These are phyloP conservation scores for Gossypium raimondii DNA, from an alignment of 345 rosid genomes.

Conservation along the genomic window DNA sequence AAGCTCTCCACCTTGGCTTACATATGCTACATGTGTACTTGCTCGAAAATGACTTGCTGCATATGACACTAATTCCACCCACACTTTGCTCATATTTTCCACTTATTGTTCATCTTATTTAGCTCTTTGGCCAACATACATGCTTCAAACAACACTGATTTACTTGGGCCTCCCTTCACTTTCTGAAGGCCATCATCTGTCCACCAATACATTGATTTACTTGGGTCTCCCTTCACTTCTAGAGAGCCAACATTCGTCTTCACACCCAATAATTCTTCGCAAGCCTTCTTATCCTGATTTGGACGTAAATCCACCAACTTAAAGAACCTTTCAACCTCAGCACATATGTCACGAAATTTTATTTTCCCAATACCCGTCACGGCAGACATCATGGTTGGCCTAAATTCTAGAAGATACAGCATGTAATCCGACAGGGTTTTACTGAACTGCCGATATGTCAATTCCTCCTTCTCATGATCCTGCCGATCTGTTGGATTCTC, in stretches of 20 bases:
- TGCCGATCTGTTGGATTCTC: no score
- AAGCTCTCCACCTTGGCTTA: constrained; percentile 61
- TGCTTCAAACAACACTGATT: constrained; percentile 53
- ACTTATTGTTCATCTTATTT: constrained; percentile 22
- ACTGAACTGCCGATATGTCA: constrained; percentile 20
- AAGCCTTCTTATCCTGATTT: constrained; percentile 10
- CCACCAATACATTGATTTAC: constrained; percentile 18
- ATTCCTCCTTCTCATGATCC: not conserved
- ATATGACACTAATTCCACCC: constrained; percentile 55
- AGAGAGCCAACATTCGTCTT: constrained; percentile 29
- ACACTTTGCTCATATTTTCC: constrained; percentile 51
- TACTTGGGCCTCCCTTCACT: constrained; percentile 21
- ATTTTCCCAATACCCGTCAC: constrained; percentile 42
- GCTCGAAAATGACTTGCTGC: constrained; percentile 55
- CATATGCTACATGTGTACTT: constrained; percentile 46
- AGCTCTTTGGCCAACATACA: constrained; percentile 52
- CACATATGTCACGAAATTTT: constrained; percentile 42
- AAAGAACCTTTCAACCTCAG: constrained; percentile 38
- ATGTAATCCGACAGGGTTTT: constrained; percentile 52
- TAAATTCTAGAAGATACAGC: constrained; percentile 45
- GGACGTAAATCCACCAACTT: not conserved
- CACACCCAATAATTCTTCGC: constrained; percentile 13
- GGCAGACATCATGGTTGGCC: constrained; percentile 44
- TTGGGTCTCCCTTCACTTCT: constrained; percentile 45
- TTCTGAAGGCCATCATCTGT: no score